A percentile compares a stretch with the other conserved stretches of the same genome.
phyloP scores from a whole-genome alignment of 2,329 filamentous ascomycete species.

The Aplosporella prunicola region DNA sequence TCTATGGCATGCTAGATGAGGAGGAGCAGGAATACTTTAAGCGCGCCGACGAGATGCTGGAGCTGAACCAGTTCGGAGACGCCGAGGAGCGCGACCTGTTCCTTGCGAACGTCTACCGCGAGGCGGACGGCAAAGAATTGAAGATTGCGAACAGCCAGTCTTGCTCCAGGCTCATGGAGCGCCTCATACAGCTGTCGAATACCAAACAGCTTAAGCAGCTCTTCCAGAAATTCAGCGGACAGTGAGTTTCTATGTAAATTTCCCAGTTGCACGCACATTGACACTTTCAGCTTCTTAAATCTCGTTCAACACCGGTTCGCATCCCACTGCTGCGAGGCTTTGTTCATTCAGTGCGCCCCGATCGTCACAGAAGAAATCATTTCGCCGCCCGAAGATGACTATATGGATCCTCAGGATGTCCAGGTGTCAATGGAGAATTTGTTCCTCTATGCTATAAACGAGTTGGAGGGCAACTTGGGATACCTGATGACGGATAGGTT shows the following conservation, averaged over 20 bases:
- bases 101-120: slow-evolving; percentile 72
- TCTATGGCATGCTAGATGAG: slow-evolving; percentile 87
- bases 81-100: slow-evolving; percentile 49
- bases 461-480: slow-evolving; percentile 75
- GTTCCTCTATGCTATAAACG: slow-evolving; percentile 73
- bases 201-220: slow-evolving; percentile 73
- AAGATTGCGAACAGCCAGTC: slow-evolving; percentile 95
- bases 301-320: slow-evolving; percentile 93
- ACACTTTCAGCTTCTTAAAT: slow-evolving; percentile 56
- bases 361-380: slow-evolving; percentile 64
- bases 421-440: slow-evolving; percentile 68
- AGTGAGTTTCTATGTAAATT: slow-evolving; percentile 40
- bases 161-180: slow-evolving; percentile 86
- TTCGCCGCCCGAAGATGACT: slow-evolving; percentile 35
- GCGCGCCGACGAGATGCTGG: slow-evolving; percentile 78
- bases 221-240: slow-evolving; percentile 74
- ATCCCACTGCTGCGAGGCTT: slow-evolving; percentile 90
- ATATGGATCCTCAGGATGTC: slow-evolving; percentile 39
- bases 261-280: slow-evolving; percentile 13
- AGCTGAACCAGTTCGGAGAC: slow-evolving; percentile 76
- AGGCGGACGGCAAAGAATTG: slow-evolving; percentile 84
- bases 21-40: slow-evolving; percentile 96
- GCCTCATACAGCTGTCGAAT: slow-evolving; percentile 73
- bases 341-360: slow-evolving; percentile 77
- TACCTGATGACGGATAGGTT: slow-evolving; percentile 80